phyloP scores from a whole-genome alignment of 345 rosid genomes.

The Streptanthus diversifolius region DNA sequence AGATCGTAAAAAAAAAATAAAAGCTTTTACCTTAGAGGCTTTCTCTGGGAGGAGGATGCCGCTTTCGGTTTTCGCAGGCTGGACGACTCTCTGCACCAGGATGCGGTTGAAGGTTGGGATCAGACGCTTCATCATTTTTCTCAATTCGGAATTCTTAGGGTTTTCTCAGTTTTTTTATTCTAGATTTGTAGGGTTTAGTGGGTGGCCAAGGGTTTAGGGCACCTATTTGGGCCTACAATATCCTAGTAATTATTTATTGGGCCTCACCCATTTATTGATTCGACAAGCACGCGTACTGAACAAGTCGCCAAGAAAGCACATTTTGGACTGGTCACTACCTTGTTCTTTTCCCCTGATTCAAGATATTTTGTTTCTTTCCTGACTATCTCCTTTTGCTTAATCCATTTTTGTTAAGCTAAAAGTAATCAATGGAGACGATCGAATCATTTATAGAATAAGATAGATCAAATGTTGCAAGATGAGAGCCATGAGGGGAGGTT shows the following conservation, averaged over 20 bases:
- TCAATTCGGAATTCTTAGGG: slow-evolving; percentile 3
- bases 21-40: slow-evolving; percentile 45
- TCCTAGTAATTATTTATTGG: background rate
- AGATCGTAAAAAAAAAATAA: background rate
- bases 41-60: slow-evolving; percentile 83
- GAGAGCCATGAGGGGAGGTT: background rate
- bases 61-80: slow-evolving; percentile 71
- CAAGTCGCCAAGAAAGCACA: background rate
- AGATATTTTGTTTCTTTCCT: background rate
- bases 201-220: slow-evolving; percentile 15
- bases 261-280: background rate
- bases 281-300: background rate
- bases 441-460: background rate
- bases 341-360: background rate
- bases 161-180: slow-evolving; percentile 11
- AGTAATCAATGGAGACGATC: background rate
- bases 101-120: slow-evolving; percentile 70
- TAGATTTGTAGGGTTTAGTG: slow-evolving; percentile 32
- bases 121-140: slow-evolving; percentile 73
- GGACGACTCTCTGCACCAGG: slow-evolving; percentile 67
- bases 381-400: background rate
- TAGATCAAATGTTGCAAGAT: background rate
- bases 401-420: background rate
- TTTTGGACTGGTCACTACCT: background rate
- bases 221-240: slow-evolving; percentile 1